Conservation (phyloP, 106 monocot species). For the Platanthera guangdongensis region DNA sequence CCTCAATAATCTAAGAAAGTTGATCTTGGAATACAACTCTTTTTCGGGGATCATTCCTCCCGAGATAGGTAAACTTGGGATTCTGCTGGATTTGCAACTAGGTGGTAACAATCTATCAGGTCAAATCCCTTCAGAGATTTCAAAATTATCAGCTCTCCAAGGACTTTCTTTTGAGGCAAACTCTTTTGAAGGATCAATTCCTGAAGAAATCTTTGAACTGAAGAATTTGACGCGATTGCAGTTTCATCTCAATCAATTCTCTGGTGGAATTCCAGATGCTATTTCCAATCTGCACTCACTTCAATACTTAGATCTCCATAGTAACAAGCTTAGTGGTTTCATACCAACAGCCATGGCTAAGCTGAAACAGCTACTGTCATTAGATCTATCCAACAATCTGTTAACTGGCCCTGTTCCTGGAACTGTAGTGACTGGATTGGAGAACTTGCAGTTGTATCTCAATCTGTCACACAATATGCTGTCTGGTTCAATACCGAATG, state of each 20-base stretch:
- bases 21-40: constrained; percentile 35
- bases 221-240: constrained; percentile 31
- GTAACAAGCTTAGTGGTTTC: constrained; percentile 63
- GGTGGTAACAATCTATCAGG: constrained; percentile 45
- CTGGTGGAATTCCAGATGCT: constrained; percentile 41
- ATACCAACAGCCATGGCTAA: constrained; percentile 45
- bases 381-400: constrained; percentile 72
- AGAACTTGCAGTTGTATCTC: constrained; percentile 46
- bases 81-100: constrained; percentile 26
- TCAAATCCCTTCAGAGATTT: constrained; percentile 42
- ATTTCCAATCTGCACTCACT: constrained; percentile 56
- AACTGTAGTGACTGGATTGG: constrained; percentile 32
- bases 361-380: constrained; percentile 30
- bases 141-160: constrained; percentile 50
- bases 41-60: constrained; percentile 51
- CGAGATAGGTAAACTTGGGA: constrained; percentile 54
- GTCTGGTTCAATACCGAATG: constrained; percentile 42
- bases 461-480: constrained; percentile 67
- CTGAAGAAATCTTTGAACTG: constrained; percentile 39
- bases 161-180: constrained; percentile 37
- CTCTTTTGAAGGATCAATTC: constrained; percentile 43
- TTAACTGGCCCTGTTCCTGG: constrained; percentile 56
- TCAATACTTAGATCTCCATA: constrained; percentile 44
- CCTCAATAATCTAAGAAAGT: constrained; percentile 25
- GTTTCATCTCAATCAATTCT: constrained; percentile 37